Base-by-base conservation (phyloP, 139 green algal genomes). In the Chlorella sp. region DNA sequence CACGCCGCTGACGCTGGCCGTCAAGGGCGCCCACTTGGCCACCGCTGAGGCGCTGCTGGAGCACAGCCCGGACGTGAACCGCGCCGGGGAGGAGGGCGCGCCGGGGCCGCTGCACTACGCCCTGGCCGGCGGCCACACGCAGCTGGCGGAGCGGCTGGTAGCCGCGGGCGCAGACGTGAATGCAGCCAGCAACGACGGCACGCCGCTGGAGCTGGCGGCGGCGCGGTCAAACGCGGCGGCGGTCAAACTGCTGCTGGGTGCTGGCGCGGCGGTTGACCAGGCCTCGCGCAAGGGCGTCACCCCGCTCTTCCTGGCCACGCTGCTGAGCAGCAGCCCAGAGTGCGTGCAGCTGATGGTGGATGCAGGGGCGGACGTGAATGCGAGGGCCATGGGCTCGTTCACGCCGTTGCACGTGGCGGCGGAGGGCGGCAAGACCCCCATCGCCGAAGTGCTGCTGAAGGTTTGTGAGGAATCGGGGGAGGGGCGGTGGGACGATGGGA, bases 331-430 rank as follows among this genome's bases (percentile, higher is more conserved):
- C 73, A 41, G n/a, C 34, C 32, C 43, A 19, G 73, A 80, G 30
- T 64, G 60, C 28, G 60, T 64, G 60, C 36, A 41, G 56, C 38
- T 56, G 76, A 56, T 72, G 58, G 36, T 56, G 24, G 28, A 20
- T 78, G 73, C 51, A 2, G 81, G 75, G 0, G 89, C 87, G 14
- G 73, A 89, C 46, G 81, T 84, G 36, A 87, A 87, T 46, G 56
- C 65, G 0, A 51, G 76, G 41, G 89, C 84, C 62, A 51, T 81
- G 17, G 84, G 84, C 22, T 81, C 83, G 32, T 87, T 90, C 51
- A 92, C 89, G 5, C 51, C 86, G 32, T 78, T 92, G 78, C 89
- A 92, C 73, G 84, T 83, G 6, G 89, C 89, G 36, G 89, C 89
- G 38, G 87, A 90, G 77, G 72, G 44, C 14, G 87, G 87, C 30